Base-by-base conservation (phyloP, 169 alveolate genomes). In the Besnoitia besnoiti region DNA sequence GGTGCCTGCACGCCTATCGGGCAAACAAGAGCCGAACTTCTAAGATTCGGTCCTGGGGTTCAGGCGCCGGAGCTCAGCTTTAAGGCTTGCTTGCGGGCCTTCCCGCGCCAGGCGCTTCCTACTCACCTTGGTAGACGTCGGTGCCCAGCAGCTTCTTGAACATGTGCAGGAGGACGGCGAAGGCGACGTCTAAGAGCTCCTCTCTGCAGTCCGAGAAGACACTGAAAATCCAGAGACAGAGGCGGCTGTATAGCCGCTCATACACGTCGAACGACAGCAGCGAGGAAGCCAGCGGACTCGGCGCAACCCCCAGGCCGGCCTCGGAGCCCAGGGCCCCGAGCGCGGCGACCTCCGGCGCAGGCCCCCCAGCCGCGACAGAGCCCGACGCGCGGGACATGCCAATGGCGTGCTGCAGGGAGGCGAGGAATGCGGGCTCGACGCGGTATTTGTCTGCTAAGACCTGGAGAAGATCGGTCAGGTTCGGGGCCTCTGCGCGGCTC, bases 121-220 rank as follows among this genome's bases (percentile, higher is more conserved):
- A 24, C 82, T n/a, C n/a, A 73, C 82, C 82, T 37, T 73, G 82
- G 82, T 73, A 35, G 24, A 42, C 47, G 21, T 73, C 82, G 82
- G 40, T 27, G 59, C 61, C 40, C 2, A 77, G 87, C 10, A 77
- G 87, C 35, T 77, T 77, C 59, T 37, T 19, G 55, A 77, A 39
- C 87, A 77, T 77, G 87, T 77, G 87, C 50, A 77, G 49, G 35
- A 77, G 87, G 40, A 77, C 87, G 16, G 87, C 87, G 55, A 77
- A 77, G 49, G 87, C 87, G 40, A 77, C 87, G 87, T 77, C 87
- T 55, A 77, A 39, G 40, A 77, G 87, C 47, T 77, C 87, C 37
- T 77, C 87, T 42, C 59, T 19, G 40, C 61, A 77, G 40, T 77
- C 87, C 21, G 35, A 51, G 49, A 42, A 37, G 87, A 37, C 35